Percentiles rank a stretch among this genome's conserved stretches.
Evolutionary conservation across 176 grass and related monocot genomes (phyloP).

Genomic region (Bromus sterilis): DNA sequence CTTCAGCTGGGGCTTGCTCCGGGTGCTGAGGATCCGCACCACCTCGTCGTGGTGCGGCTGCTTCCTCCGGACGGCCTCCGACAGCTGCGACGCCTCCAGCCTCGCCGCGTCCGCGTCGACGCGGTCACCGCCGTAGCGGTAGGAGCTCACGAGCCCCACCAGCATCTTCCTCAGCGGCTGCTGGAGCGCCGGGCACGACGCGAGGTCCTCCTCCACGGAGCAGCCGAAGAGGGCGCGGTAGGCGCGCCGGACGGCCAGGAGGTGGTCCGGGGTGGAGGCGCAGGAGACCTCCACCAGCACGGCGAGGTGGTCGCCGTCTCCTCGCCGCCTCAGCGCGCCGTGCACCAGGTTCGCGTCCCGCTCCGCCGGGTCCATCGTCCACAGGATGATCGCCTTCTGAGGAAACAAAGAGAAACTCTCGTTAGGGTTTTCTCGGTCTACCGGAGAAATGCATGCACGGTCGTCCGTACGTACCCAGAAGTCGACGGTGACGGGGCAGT

Average conservation of each 20-base stretch:
- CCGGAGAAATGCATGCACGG: background rate
- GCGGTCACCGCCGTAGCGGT: slow-evolving; percentile 30
- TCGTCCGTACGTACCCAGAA: slow-evolving; percentile 43
- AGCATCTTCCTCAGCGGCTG: slow-evolving; percentile 43
- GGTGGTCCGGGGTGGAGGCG: slow-evolving; percentile 63
- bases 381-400: slow-evolving; percentile 62
- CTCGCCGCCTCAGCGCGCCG: slow-evolving; percentile 45
- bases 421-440: background rate
- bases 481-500: slow-evolving; percentile 33
- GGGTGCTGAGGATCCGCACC: slow-evolving; percentile 28
- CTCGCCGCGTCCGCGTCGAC: slow-evolving; percentile 23
- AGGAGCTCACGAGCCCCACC: slow-evolving; percentile 40
- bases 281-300: slow-evolving; percentile 65
- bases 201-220: slow-evolving; percentile 73
- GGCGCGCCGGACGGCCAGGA: slow-evolving; percentile 47
- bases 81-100: slow-evolving; percentile 26
- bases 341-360: slow-evolving; percentile 73
- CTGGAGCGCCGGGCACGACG: slow-evolving; percentile 18
- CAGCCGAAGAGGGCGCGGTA: slow-evolving; percentile 54
- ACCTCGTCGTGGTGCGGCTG: slow-evolving; percentile 10
- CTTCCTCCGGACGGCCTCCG: slow-evolving; percentile 28
- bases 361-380: slow-evolving; percentile 74
- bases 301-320: slow-evolving; percentile 11
- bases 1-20: slow-evolving; percentile 40
- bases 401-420: background rate